A percentile compares a stretch with the other conserved stretches of the same genome.
Conservation (phyloP, 371 early-diverging fungal genomes). For the Coemansia sp. region DNA sequence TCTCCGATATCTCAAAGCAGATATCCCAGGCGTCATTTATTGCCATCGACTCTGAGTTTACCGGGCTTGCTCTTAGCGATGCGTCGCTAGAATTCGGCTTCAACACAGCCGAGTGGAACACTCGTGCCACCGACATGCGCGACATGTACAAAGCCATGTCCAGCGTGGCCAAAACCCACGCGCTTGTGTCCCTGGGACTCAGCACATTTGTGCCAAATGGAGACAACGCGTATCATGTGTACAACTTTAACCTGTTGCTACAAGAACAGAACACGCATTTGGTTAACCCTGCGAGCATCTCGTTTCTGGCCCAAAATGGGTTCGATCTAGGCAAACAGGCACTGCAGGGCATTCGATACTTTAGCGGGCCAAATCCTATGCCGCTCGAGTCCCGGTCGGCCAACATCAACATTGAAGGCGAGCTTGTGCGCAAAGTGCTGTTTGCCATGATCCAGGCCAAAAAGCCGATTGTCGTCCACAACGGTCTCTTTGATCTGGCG, state of each 20-base stretch:
- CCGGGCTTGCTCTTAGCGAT: slow-evolving; percentile 65
- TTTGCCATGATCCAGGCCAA: slow-evolving; percentile 22
- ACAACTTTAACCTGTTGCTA: slow-evolving; percentile 46
- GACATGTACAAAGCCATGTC: slow-evolving; percentile 72
- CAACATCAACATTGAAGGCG: slow-evolving; percentile 30
- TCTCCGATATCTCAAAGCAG: slow-evolving; percentile 21
- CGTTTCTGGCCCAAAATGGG: slow-evolving; percentile 76
- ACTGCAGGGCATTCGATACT: slow-evolving; percentile 72
- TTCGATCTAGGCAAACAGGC: slow-evolving; percentile 80
- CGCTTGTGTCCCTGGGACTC: slow-evolving; percentile 80
- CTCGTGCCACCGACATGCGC: slow-evolving; percentile 57
- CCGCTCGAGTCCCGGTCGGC: slow-evolving; percentile 18
- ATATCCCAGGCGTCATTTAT: slow-evolving; percentile 56
- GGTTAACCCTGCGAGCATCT: slow-evolving; percentile 65
- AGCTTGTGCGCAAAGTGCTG: slow-evolving; percentile 36
- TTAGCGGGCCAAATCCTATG: slow-evolving; percentile 32
- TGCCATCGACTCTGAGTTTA: slow-evolving; percentile 87
- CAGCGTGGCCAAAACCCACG: slow-evolving; percentile 64
- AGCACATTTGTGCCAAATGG: slow-evolving; percentile 57
- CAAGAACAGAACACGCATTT: slow-evolving; percentile 47
- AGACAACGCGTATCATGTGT: slow-evolving; percentile 33
- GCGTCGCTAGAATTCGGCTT: slow-evolving; percentile 33
- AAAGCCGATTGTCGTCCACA: slow-evolving; percentile 72
- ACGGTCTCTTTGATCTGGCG: slow-evolving; percentile 86
- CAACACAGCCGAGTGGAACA: slow-evolving; percentile 45